phyloP scores from a whole-genome alignment of 163 green algal genomes.

The Chlamydomonas reinhardtii region DNA sequence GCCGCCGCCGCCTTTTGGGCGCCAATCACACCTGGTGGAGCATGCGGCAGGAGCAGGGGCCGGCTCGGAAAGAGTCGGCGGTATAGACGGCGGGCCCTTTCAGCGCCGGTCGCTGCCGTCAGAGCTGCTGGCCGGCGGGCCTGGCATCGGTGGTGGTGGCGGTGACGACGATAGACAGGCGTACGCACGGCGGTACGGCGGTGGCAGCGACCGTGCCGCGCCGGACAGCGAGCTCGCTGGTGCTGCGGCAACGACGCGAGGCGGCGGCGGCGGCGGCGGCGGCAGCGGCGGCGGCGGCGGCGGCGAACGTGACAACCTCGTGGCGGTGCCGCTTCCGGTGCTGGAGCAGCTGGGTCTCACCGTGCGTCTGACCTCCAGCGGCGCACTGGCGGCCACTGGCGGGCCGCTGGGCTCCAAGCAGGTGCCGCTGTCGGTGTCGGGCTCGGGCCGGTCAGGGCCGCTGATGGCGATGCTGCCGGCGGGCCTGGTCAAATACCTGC shows the following conservation, averaged over 20 bases:
- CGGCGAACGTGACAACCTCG: not conserved
- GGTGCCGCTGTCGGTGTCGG: not conserved
- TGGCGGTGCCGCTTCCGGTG: not conserved
- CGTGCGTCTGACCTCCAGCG: not conserved
- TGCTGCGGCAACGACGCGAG: not conserved
- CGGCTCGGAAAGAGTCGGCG: too few relatives aligned
- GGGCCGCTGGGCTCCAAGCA: not conserved
- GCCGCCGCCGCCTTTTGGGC: too few relatives aligned
- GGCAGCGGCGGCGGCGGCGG: not conserved
- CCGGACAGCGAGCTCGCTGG: too few relatives aligned
- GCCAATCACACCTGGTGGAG: too few relatives aligned
- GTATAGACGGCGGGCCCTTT: too few relatives aligned
- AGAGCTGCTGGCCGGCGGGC: too few relatives aligned
- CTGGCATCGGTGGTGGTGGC: too few relatives aligned
- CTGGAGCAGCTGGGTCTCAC: constrained; percentile 27
- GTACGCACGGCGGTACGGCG: too few relatives aligned
- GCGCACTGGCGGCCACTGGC: not conserved
- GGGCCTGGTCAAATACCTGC: not conserved
- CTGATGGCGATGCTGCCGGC: constrained; percentile 22
- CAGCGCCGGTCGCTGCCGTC: too few relatives aligned
- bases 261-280: not conserved
- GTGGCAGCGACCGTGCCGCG: too few relatives aligned
- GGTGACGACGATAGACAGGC: too few relatives aligned
- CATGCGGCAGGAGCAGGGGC: too few relatives aligned
- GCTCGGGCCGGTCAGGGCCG: not conserved